phyloP scores from a whole-genome alignment of 2,329 filamentous ascomycete genomes.

The Drechmeria coniospora region DNA sequence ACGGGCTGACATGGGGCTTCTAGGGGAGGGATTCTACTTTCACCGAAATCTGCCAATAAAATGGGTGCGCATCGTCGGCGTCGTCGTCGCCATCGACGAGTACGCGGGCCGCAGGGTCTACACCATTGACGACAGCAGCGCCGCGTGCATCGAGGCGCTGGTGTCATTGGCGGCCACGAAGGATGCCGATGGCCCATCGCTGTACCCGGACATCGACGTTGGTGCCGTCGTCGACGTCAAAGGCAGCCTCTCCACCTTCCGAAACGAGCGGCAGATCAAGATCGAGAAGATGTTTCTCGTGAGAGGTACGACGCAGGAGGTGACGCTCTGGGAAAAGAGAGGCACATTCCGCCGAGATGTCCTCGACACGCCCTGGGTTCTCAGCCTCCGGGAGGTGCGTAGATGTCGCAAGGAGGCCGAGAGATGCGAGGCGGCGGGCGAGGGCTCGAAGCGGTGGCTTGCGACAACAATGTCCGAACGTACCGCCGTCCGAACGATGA shows the following conservation, averaged over 20 bases:
- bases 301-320: conserved; percentile 37
- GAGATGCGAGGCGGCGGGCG: conserved; percentile 13
- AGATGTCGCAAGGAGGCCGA: conserved; percentile 33
- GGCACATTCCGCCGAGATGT: conserved; percentile 32
- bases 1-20: not conserved
- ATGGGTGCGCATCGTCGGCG: conserved; percentile 56
- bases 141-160: conserved; percentile 36
- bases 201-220: conserved; percentile 25
- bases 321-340: conserved; percentile 43
- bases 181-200: conserved; percentile 1
- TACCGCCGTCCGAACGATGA: too few relatives aligned
- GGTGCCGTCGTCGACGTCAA: conserved; percentile 43
- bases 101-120: conserved; percentile 30
- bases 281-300: conserved; percentile 34
- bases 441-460: conserved; percentile 11
- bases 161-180: conserved; percentile 3
- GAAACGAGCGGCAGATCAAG: conserved; percentile 34
- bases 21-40: conserved; percentile 45
- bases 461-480: conserved; percentile 6
- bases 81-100: conserved; percentile 49
- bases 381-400: conserved; percentile 32
- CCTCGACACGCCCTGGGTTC: conserved; percentile 37
- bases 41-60: conserved; percentile 60
- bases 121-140: conserved; percentile 51
- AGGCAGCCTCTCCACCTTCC: conserved; percentile 32